Conservation (phyloP, 108 stramenopile genomes). For the Cyclotella kingstonii region DNA sequence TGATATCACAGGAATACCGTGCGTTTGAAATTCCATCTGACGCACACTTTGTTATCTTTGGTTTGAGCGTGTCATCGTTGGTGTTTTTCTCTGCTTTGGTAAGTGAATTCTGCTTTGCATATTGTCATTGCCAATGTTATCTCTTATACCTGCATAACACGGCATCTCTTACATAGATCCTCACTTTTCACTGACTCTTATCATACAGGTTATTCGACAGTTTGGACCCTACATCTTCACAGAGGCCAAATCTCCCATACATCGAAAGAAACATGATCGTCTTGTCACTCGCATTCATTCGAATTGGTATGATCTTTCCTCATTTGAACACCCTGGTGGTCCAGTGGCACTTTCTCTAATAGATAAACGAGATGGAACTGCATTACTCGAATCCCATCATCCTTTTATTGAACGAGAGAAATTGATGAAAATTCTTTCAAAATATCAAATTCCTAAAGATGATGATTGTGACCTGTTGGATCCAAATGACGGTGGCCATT, state of each 20-base stretch:
- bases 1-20: no score
- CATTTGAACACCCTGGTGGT: constrained; percentile 56
- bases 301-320: constrained; percentile 52
- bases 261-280: constrained; percentile 27
- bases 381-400: constrained; percentile 59
- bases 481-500: constrained; percentile 24
- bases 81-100: no score
- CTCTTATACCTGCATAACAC: neutral
- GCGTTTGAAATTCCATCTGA: no score
- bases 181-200: neutral
- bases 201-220: constrained; percentile 16
- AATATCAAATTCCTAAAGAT: constrained; percentile 36
- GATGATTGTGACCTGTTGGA: constrained; percentile 40
- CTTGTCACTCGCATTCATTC: constrained; percentile 41
- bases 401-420: constrained; percentile 27
- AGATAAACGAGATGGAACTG: constrained; percentile 46
- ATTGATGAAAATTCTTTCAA: constrained; percentile 39
- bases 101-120: no score
- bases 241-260: constrained; percentile 33
- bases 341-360: constrained; percentile 48
- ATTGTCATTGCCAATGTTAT: no score
- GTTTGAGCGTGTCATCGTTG: no score
- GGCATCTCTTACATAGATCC: neutral
- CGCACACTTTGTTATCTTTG: no score
- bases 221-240: constrained; percentile 39